Conservation (phyloP, 192 early-diverging fungal species). For the Coemansia sp. region DNA sequence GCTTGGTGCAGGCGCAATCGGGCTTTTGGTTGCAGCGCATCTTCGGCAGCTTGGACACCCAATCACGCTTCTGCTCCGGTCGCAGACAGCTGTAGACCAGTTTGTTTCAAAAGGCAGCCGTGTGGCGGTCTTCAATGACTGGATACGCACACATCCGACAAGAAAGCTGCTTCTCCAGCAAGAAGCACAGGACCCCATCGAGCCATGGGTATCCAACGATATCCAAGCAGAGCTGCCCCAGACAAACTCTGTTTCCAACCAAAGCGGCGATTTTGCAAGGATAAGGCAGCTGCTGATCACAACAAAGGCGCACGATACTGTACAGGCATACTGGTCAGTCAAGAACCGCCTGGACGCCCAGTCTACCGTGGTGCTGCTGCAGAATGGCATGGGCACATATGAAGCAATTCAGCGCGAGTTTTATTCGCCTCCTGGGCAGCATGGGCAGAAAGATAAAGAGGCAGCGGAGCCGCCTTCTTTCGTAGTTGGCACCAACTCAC, state of each 20-base stretch:
- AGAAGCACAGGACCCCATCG: slow-evolving; percentile 8
- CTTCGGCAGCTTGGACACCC: slow-evolving; percentile 56
- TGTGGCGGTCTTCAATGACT: slow-evolving; percentile 33
- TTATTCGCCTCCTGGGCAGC: slow-evolving; percentile 12
- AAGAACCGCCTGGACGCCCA: slow-evolving; percentile 50
- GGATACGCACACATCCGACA: slow-evolving; percentile 31
- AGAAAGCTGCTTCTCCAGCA: slow-evolving; percentile 34
- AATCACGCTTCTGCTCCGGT: slow-evolving; percentile 61
- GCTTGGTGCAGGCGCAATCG: slow-evolving; percentile 71
- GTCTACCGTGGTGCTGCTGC: slow-evolving; percentile 62
- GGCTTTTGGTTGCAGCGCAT: slow-evolving; percentile 62
- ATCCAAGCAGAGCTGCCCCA: slow-evolving; percentile 42
- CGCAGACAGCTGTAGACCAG: slow-evolving; percentile 44
- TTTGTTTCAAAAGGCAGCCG: slow-evolving; percentile 22
- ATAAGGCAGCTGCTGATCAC: slow-evolving; percentile 61
- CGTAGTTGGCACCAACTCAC: slow-evolving; percentile 58
- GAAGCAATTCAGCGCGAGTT: slow-evolving; percentile 53
- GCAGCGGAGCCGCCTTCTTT: slow-evolving; percentile 40
- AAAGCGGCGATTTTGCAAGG: background rate
- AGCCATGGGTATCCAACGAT: slow-evolving; percentile 31
- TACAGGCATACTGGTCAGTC: slow-evolving; percentile 55
- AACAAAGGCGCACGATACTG: slow-evolving; percentile 67
- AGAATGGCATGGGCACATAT: slow-evolving; percentile 67
- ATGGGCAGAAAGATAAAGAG: slow-evolving; percentile 14
- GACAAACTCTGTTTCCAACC: slow-evolving; percentile 17